Evolutionary conservation across 2,329 filamentous ascomycete species (phyloP).

Genomic region (Trichoderma afroharzianum): DNA sequence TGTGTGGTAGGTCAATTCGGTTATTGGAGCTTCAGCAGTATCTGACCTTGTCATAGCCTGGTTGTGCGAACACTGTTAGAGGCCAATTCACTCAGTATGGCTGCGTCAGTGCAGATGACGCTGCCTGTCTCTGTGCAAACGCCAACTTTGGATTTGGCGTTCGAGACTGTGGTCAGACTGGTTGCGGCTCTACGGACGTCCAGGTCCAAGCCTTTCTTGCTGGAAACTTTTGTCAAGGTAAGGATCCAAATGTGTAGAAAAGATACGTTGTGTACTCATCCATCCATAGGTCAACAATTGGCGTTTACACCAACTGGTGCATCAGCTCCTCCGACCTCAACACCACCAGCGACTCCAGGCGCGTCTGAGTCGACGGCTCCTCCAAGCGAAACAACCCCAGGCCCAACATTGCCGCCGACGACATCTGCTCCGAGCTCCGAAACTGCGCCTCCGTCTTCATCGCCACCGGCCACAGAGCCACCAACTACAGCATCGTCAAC

Average conservation of each 20-base stretch:
- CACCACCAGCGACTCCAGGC: not conserved
- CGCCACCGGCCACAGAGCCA: not conserved
- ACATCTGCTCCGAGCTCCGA: not conserved
- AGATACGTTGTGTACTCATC: not conserved
- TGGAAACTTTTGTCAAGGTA: constrained; percentile 25
- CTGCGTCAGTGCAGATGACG: constrained; percentile 30
- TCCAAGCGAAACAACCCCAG: not conserved
- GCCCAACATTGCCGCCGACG: not conserved
- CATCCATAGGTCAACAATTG: not conserved
- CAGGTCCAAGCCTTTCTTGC: constrained; percentile 29
- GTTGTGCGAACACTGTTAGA: constrained; percentile 23
- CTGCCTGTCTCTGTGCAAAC: constrained; percentile 39
- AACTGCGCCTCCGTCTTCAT: not conserved
- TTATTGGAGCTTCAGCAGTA: not conserved
- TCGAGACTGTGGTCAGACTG: constrained; percentile 32
- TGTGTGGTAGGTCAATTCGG: constrained; percentile 32
- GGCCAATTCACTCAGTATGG: constrained; percentile 22
- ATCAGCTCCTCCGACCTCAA: not conserved
- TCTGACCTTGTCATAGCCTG: constrained; percentile 19
- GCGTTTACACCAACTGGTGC: constrained; percentile 4
- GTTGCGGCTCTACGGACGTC: constrained; percentile 29
- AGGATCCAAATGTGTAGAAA: not conserved
- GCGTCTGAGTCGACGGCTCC: not conserved
- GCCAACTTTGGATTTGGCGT: constrained; percentile 29
- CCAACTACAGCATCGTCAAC: constrained; percentile 1